Evolutionary conservation across 345 rosid species (phyloP).

Genomic region (Salix dunnii): DNA sequence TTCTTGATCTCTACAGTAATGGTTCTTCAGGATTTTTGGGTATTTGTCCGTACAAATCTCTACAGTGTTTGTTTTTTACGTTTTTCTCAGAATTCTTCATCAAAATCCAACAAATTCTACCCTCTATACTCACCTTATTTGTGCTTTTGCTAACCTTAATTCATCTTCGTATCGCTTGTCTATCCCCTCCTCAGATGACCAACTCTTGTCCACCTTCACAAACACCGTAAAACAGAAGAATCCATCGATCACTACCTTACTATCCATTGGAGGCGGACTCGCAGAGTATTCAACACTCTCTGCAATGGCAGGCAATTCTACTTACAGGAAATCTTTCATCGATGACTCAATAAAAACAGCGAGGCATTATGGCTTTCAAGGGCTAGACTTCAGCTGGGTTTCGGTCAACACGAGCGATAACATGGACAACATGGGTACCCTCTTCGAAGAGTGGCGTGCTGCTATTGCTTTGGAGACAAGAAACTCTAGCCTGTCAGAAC

Average conservation of each 20-base stretch:
- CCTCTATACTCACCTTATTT: slow-evolving; percentile 47
- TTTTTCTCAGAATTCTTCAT: no score
- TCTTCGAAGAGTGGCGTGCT: slow-evolving; percentile 28
- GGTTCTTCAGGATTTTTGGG: no score
- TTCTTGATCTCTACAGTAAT: no score
- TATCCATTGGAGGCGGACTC: neutral
- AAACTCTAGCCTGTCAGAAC: neutral
- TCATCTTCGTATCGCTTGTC: no score
- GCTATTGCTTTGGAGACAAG: slow-evolving; percentile 19
- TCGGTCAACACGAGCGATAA: slow-evolving; percentile 15
- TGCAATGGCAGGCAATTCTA: slow-evolving; percentile 11
- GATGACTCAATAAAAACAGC: slow-evolving; percentile 19
- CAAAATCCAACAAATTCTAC: slow-evolving; percentile 18
- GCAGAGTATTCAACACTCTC: neutral
- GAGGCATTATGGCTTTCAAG: slow-evolving; percentile 27
- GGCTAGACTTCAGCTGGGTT: slow-evolving; percentile 27
- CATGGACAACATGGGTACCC: slow-evolving; percentile 10
- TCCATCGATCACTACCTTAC: no score
- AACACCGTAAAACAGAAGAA: no score
- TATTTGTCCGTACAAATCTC: no score
- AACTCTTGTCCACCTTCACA: no score
- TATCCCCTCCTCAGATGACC: no score
- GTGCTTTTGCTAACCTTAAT: slow-evolving; percentile 48
- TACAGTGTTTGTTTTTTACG: no score
- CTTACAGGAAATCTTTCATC: slow-evolving; percentile 21